Evolutionary conservation across 306 rosid species (phyloP), one percentile per base, ranked within the genome.

Genomic region (Vachellia pachyceras): DNA sequence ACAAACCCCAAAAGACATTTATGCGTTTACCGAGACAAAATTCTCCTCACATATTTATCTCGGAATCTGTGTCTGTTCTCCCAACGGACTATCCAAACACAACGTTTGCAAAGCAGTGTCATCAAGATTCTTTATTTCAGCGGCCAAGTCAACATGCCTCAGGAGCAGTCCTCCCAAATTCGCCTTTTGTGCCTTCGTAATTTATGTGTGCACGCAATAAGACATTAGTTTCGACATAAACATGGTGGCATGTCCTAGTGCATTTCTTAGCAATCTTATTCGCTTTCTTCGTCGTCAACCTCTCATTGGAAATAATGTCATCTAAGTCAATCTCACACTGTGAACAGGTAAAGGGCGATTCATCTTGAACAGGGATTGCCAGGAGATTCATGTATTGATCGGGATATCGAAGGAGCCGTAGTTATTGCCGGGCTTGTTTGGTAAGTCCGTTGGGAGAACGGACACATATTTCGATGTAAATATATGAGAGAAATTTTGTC

Each of bases 41-140:
- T n/a, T n/a, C n/a, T n/a, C n/a, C n/a, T n/a, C n/a, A n/a, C n/a
- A n/a, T n/a, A n/a, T n/a, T n/a, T n/a, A n/a, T n/a, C n/a, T n/a
- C n/a, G n/a, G n/a, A n/a, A n/a, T n/a, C n/a, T n/a, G n/a, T n/a
- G n/a, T n/a, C n/a, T n/a, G n/a, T n/a, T n/a, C n/a, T n/a, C n/a
- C n/a, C n/a, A n/a, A n/a, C n/a, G n/a, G n/a, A n/a, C n/a, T n/a
- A n/a, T n/a, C n/a, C n/a, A n/a, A n/a, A n/a, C n/a, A n/a, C n/a
- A n/a, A n/a, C 98, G 93, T 95, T 86, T 95, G 99, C 80, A 95
- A 81, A 81, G 93, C 99, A 12, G 98, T 95, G 78, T n/a, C n/a
- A n/a, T 95, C 99, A 3, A 95, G 97, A 89, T 95, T 95, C 96
- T 95, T 95, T n/a, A 93, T 93, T 83, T 95, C 99, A 20, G 99